These are phyloP conservation scores for Alternaria longipes DNA, from an alignment of 2,329 filamentous ascomycete genomes.

Conservation along the genomic window DNA sequence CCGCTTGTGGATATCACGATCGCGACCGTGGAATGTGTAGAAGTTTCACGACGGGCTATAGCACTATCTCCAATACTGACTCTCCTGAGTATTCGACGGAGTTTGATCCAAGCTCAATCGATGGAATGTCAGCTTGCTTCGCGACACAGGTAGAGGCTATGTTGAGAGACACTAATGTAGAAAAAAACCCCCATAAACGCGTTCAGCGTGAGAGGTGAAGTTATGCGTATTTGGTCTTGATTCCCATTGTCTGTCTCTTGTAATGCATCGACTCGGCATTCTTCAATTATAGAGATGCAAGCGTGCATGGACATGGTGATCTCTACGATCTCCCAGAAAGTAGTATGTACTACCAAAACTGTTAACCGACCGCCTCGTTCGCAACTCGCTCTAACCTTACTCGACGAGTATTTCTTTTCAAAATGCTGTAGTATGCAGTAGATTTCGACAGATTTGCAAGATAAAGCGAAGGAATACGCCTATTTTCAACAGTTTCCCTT, in stretches of 20 bases:
- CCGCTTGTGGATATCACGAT: not conserved
- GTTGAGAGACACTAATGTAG: not conserved
- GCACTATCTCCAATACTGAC: slow-evolving; percentile 10
- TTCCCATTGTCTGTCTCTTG: too few species aligned
- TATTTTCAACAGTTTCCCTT: slow-evolving; percentile 15
- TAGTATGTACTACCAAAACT: not conserved
- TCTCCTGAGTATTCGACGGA: not conserved
- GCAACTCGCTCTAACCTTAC: not conserved
- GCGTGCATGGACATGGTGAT: not conserved
- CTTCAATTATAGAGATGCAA: not conserved
- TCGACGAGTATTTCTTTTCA: not conserved
- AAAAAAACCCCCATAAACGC: too few species aligned
- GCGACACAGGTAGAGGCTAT: not conserved
- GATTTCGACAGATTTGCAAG: slow-evolving; percentile 2
- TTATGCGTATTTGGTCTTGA: not conserved
- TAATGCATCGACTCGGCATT: not conserved
- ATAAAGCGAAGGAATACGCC: slow-evolving; percentile 19
- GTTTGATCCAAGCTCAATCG: not conserved
- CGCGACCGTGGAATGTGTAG: not conserved
- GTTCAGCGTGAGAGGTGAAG: not conserved
- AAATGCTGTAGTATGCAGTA: not conserved
- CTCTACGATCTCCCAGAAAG: not conserved
- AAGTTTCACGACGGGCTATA: slow-evolving; percentile 3
- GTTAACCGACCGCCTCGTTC: not conserved
- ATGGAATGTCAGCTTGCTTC: not conserved